Evolutionary conservation across 129 eudicot genomes (phyloP), one percentile per base, ranked within the genome.

Genomic region (Flaveria trinervia): DNA sequence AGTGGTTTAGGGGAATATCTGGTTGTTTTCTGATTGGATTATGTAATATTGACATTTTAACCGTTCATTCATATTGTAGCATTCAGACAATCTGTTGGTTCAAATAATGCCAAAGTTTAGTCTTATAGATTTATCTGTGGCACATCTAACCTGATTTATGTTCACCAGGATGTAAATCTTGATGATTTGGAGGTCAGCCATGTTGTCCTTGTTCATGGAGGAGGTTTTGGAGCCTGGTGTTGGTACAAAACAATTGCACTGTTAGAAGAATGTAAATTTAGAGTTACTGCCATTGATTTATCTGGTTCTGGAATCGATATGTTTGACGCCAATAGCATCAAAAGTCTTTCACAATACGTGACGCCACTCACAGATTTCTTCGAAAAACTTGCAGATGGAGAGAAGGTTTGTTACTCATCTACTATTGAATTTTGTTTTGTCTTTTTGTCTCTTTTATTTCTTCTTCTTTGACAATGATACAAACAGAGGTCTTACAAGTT

Each of bases 211-310:
- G 93, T 94, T 59, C 98, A 91, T 81, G 97, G 98, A 71, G 98
- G 98, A 78, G 98, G 98, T 71, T 94, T 94, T 87, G 98, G 98
- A 77, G 98, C 98, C 12, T 94, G 98, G 98, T 94, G 98, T 83
- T 94, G 98, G 98, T 94, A 94, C 68, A 94, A 94, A 77, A 91
- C 92, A 22, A 94, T 94, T 72, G 93, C 98, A 25, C 86, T 94
- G n/a, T 56, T 94, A 17, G 97, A 94, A 89, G 96, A 91, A 77
- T 80, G 73, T 76, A 96, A 96, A 84, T 91, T 83, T 76, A 87
- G 70, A 83, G 98, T 94, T 75, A 91, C 97, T n/a, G 98, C 98
- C 4, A 48, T 94, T 43, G 98, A 94, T 81, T 83, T 94, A 84
- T 86, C 93, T 79, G 98, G 97, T 75, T 89, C 96, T 49, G 98